Evolutionary conservation across 495 filamentous ascomycete genomes (phyloP).

Genomic region (Trypethelium eluteriae): DNA sequence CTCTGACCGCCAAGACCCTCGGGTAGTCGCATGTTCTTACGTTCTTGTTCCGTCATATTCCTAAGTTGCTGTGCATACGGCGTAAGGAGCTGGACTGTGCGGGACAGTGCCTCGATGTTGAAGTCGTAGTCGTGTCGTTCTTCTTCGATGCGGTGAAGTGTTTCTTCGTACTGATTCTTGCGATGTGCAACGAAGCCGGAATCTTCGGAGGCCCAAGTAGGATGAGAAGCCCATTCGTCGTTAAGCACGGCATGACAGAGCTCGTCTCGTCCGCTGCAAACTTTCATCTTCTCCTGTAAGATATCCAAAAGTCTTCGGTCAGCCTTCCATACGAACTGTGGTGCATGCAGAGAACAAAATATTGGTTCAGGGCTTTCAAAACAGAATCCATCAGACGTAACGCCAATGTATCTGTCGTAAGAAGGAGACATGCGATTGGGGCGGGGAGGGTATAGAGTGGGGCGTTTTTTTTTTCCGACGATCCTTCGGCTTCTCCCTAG

Average conservation of each 20-base stretch:
- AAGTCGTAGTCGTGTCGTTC: constrained; percentile 98
- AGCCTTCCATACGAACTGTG: not conserved
- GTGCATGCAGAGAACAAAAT: not conserved
- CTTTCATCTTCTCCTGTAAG: constrained; percentile 64
- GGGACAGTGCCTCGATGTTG: constrained; percentile 86
- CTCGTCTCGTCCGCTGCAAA: constrained; percentile 88
- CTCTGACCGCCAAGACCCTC: constrained; percentile 84
- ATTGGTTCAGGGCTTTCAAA: not conserved
- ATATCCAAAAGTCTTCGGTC: not conserved
- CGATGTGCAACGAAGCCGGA: constrained; percentile 96
- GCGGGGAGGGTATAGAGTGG: too few relatives aligned
- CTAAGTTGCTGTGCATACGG: constrained; percentile 85
- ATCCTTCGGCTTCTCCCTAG: too few relatives aligned
- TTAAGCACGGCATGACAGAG: constrained; percentile 87
- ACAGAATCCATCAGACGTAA: not conserved
- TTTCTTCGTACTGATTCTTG: constrained; percentile 91
- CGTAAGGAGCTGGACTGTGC: constrained; percentile 90
- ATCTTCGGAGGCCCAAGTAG: constrained; percentile 98
- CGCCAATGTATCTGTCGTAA: too few relatives aligned
- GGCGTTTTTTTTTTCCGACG: too few relatives aligned
- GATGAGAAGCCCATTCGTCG: constrained; percentile 97
- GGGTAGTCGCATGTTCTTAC: constrained; percentile 65
- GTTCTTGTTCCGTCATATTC: constrained; percentile 61
- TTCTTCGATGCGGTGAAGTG: constrained; percentile 91
- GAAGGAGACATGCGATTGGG: not conserved